Evolutionary conservation across 495 filamentous ascomycete genomes (phyloP), one percentile per base, ranked within the genome.

Genomic region (Penicillium daleae): DNA sequence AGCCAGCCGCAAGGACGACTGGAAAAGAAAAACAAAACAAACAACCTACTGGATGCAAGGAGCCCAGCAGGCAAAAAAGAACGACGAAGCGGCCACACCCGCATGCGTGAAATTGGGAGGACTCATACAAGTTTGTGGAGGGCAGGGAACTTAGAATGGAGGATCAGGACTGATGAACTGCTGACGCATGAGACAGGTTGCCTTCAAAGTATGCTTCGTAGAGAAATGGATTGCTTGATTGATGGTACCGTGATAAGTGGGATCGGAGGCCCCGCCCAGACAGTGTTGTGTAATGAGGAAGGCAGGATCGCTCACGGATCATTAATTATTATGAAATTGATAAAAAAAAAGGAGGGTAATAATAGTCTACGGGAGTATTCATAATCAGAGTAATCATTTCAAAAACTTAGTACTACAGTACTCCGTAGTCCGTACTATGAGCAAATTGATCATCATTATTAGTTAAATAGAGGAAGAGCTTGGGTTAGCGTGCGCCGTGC

Each of bases 121-220:
- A 10, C 19, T 46, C 19, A 21, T 22, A 46, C 42, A 22, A 46
- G 19, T 12, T 10, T 12, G 17, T 22, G 21, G 21, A 22, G 19
- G 42, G 21, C 19, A 13, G 9, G 21, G 10, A 24, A 13, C 42
- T 46, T 22, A 15, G 4, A 46, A 1, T 0, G n/a, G 19, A 46
- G 42, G 42, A 22, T 46, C 42, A 46, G 42, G 42, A 42, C n/a
- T 42, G 40, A 24, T 46, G 42, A 46, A 46, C 42, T 24, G 42
- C 24, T 50, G 46, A 61, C 60, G 66, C 66, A 69, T 69, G 60
- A 69, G 60, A 69, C 60, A 66, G 60, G 54, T 66, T 58, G 39
- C 27, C 39, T 29, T 21, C 31, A 31, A 52, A 40, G 39, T 52
- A 21, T 44, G 24, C 10, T 10, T 7, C 5, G 42, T 46, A 21